Percentiles rank a stretch among this genome's conserved stretches.
These are phyloP conservation scores for Tuber microsphaerosporum DNA, from an alignment of 495 filamentous ascomycete species.

Conservation along the genomic window DNA sequence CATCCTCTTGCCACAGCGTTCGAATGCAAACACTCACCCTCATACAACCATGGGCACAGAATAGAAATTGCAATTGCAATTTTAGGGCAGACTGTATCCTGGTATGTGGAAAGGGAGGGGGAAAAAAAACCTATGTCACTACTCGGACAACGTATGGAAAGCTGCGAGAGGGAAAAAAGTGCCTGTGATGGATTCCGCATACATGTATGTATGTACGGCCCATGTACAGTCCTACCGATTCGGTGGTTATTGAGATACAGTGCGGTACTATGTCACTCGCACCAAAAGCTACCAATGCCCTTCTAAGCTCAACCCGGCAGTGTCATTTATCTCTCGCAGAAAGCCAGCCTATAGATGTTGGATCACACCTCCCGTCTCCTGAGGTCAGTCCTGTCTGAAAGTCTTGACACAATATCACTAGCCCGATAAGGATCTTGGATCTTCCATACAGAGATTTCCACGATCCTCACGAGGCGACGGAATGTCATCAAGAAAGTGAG, in stretches of 20 bases:
- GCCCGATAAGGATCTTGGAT: slow-evolving; percentile 8
- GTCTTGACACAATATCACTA: slow-evolving; percentile 25
- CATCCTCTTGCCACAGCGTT: background rate
- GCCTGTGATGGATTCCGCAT: background rate
- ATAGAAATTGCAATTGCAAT: slow-evolving; percentile 4
- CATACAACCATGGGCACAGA: background rate
- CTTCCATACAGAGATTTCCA: slow-evolving; percentile 37
- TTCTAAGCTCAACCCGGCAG: background rate
- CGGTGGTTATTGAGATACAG: too few species aligned
- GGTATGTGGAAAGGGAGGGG: slow-evolving; percentile 26
- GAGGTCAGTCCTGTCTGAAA: slow-evolving; percentile 31
- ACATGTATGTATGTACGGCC: background rate
- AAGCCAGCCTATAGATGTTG: background rate
- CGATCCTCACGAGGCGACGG: slow-evolving; percentile 18
- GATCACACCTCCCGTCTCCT: background rate
- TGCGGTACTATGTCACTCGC: background rate
- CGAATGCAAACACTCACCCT: background rate
- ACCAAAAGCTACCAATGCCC: background rate
- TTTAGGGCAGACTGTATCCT: slow-evolving; percentile 23
- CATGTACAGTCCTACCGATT: too few species aligned
- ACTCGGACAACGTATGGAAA: background rate
- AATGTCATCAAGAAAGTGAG: background rate
- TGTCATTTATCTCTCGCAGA: background rate
- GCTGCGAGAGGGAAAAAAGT: background rate
- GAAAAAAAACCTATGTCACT: background rate